Percentiles rank a stretch among this genome's conserved stretches.
These are phyloP conservation scores for Apiosordaria backusii DNA, from an alignment of 495 filamentous ascomycete species.

Conservation along the genomic window DNA sequence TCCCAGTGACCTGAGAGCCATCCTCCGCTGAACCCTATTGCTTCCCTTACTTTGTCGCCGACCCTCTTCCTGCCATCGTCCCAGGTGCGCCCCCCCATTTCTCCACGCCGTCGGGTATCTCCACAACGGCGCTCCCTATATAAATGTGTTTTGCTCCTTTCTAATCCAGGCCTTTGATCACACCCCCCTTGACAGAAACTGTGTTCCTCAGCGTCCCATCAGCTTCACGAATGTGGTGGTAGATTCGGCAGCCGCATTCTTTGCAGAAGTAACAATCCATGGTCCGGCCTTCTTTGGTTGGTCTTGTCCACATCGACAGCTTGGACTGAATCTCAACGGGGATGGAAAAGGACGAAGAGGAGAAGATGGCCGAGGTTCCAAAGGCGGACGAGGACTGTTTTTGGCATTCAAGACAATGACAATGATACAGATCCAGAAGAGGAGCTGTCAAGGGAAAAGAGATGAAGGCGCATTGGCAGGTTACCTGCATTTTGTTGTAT, in stretches of 20 bases:
- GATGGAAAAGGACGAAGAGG: slow-evolving; percentile 49
- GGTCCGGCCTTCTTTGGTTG: slow-evolving; percentile 37
- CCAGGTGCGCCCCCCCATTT: slow-evolving; percentile 35
- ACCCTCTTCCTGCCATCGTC: slow-evolving; percentile 16
- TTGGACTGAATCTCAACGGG: slow-evolving; percentile 29
- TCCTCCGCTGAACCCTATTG: too few species aligned
- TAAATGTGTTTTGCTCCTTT: slow-evolving; percentile 41
- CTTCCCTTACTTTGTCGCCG: background rate
- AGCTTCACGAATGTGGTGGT: slow-evolving; percentile 44
- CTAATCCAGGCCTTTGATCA: slow-evolving; percentile 43
- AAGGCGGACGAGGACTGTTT: slow-evolving; percentile 57
- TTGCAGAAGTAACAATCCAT: slow-evolving; percentile 54
- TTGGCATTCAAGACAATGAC: slow-evolving; percentile 60
- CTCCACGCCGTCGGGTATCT: slow-evolving; percentile 52
- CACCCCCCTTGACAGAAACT: slow-evolving; percentile 50
- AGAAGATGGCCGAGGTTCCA: slow-evolving; percentile 51
- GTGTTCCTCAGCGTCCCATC: slow-evolving; percentile 35
- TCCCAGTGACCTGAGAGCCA: too few species aligned
- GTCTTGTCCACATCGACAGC: slow-evolving; percentile 39
- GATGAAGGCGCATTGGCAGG: slow-evolving; percentile 54
- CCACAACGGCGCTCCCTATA: slow-evolving; percentile 40
- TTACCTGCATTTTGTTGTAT: slow-evolving; percentile 27
- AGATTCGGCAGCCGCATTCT: slow-evolving; percentile 46
- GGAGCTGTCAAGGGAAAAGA: slow-evolving; percentile 41
- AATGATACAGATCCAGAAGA: slow-evolving; percentile 49